These are phyloP conservation scores for Coemansia reversa DNA, from an alignment of 192 early-diverging fungal species.

Conservation along the genomic window DNA sequence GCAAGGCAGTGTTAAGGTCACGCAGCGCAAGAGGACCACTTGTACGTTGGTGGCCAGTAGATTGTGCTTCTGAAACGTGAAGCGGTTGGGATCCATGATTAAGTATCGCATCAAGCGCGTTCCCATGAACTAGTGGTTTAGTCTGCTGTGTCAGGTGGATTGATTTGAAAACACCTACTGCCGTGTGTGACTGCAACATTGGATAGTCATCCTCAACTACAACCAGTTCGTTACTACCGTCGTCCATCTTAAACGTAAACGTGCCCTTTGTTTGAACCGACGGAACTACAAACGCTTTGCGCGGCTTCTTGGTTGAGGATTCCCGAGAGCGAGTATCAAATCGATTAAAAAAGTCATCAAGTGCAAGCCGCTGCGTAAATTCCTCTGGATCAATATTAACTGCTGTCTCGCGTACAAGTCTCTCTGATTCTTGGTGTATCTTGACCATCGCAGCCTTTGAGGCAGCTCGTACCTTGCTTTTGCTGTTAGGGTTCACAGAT, in stretches of 20 bases:
- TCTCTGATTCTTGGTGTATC: conserved; percentile 48
- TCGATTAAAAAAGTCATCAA: conserved; percentile 26
- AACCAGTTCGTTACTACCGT: conserved; percentile 32
- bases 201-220: conserved; percentile 19
- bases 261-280: conserved; percentile 10
- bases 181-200: background rate
- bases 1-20: conserved; percentile 35
- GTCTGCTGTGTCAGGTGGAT: background rate
- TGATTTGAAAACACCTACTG: background rate
- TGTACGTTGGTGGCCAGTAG: background rate
- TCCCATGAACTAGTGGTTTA: background rate
- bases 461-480: conserved; percentile 13
- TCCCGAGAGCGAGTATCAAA: conserved; percentile 8
- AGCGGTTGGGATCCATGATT: conserved; percentile 38
- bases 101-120: conserved; percentile 28
- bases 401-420: conserved; percentile 44
- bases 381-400: conserved; percentile 39
- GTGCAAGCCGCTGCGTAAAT: conserved; percentile 22
- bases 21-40: conserved; percentile 27
- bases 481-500: background rate
- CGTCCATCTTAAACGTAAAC: conserved; percentile 13
- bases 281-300: conserved; percentile 1
- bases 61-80: conserved; percentile 1
- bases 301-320: background rate
- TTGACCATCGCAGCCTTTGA: conserved; percentile 34